A percentile compares a stretch with the other conserved stretches of the same genome.
These are phyloP conservation scores for Lepidium aucheri DNA, from an alignment of 345 rosid genomes.

Conservation along the genomic window DNA sequence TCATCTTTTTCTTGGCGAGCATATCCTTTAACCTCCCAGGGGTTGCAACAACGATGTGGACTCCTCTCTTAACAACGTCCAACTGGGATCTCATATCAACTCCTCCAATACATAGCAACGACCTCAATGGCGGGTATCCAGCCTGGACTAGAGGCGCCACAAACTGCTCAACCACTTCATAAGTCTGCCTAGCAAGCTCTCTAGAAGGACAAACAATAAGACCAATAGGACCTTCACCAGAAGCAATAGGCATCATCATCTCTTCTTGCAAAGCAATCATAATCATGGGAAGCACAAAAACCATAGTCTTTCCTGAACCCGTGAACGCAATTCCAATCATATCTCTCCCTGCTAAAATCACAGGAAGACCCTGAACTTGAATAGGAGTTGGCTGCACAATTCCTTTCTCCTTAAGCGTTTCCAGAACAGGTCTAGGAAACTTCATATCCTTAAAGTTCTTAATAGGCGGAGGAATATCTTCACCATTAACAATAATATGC, in stretches of 20 bases:
- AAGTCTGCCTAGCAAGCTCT: conserved; percentile 90
- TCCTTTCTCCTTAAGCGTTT: conserved; percentile 65
- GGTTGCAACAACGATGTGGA: conserved; percentile 90
- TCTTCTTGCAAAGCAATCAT: conserved; percentile 92
- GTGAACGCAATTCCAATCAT: conserved; percentile 97
- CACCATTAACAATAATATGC: conserved; percentile 91
- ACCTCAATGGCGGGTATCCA: conserved; percentile 68
- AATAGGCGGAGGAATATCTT: conserved; percentile 72
- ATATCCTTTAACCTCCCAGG: conserved; percentile 94
- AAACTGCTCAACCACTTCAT: conserved; percentile 80
- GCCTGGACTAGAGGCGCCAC: conserved; percentile 46
- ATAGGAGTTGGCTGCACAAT: conserved; percentile 93
- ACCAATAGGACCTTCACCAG: conserved; percentile 85
- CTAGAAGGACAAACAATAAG: conserved; percentile 80
- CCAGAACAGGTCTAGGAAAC: conserved; percentile 64
- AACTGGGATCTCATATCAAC: conserved; percentile 87
- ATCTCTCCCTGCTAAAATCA: conserved; percentile 67
- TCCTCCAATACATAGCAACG: conserved; percentile 84
- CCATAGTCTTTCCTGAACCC: conserved; percentile 84
- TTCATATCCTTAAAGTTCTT: conserved; percentile 84
- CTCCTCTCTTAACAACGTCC: conserved; percentile 81
- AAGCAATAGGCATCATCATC: conserved; percentile 75
- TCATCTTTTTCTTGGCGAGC: conserved; percentile 95
- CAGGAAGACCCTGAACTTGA: conserved; percentile 97
- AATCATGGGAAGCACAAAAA: conserved; percentile 79